Conservation (phyloP, 2,329 filamentous ascomycete genomes). For the Aspergillus tanneri region DNA sequence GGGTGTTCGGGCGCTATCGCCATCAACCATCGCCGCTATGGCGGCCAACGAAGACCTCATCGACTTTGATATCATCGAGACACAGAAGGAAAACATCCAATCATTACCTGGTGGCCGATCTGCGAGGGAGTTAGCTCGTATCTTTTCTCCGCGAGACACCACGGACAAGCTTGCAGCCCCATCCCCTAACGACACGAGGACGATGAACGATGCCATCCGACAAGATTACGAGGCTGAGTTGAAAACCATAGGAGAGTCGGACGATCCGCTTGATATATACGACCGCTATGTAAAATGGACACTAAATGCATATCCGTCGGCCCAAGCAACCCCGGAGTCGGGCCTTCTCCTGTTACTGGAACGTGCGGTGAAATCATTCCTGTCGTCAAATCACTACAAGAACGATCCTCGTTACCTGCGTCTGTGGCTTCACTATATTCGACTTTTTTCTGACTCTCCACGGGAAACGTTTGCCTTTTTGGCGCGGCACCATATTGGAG, state of each 20-base stretch:
- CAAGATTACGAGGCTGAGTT: slow-evolving; percentile 86
- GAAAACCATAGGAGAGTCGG: slow-evolving; percentile 73
- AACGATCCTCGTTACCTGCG: slow-evolving; percentile 93
- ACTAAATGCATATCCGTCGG: slow-evolving; percentile 87
- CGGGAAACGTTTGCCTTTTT: slow-evolving; percentile 91
- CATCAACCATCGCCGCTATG: slow-evolving; percentile 53
- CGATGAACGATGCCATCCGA: slow-evolving; percentile 74
- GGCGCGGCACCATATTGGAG: slow-evolving; percentile 82
- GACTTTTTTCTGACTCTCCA: slow-evolving; percentile 87
- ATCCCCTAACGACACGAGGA: slow-evolving; percentile 70
- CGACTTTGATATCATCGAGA: slow-evolving; percentile 88
- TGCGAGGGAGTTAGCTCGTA: slow-evolving; percentile 79
- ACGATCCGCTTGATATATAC: slow-evolving; percentile 93
- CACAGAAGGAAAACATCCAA: slow-evolving; percentile 97
- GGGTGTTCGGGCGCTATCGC: neutral
- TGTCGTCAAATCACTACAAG: slow-evolving; percentile 82
- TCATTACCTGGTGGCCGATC: slow-evolving; percentile 84
- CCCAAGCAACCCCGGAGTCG: slow-evolving; percentile 88
- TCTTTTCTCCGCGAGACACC: slow-evolving; percentile 55
- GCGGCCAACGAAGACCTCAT: slow-evolving; percentile 45
- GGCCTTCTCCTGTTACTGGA: slow-evolving; percentile 86
- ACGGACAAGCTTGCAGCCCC: slow-evolving; percentile 58
- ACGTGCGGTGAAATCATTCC: slow-evolving; percentile 86
- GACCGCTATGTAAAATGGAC: slow-evolving; percentile 98
- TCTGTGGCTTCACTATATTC: slow-evolving; percentile 91